Base-by-base conservation (phyloP, 176 grass and related monocot genomes). In the Pharus latifolius region DNA sequence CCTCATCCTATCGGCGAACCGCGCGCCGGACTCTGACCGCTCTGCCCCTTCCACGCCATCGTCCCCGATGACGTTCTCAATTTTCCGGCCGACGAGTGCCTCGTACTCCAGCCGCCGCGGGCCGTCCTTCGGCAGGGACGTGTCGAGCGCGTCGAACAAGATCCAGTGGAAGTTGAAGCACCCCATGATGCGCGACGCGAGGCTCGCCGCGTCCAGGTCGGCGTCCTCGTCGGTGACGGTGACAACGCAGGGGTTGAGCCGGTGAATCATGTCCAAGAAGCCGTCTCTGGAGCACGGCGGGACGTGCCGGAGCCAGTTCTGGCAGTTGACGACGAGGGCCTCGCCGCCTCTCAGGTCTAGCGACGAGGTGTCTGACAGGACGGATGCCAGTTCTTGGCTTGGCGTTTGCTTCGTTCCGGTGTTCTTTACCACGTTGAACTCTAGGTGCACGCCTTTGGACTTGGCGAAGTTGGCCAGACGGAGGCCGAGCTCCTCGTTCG, bases 101-200 rank as follows among this genome's bases (percentile, higher is more conserved):
- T 98, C 89, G 62, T 90, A 84, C 67, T 88, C 91, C 74, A 50
- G 24, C 73, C 89, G 51, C 62, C 80, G 75, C 29, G 83, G 83
- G 81, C 81, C 93, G 27, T 83, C 84, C 73, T 83, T 90, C 6
- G 87, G 77, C 64, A 88, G 74, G 10, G 83, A 83, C 30, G 87
- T 93, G 63, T 98, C 94, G 24, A 98, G 81, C 10, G 94, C 86
- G 77, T 98, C 94, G 38, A 90, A 90, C 13, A 91, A 78, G 77
- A 98, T 93, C 94, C 94, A 98, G 44, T 93, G 71, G 65, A 93
- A 98, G 46, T 88, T 80, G 70, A 98, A 90, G 79, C 80, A 98
- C 13, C 82, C 94, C 3, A 30, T 66, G 42, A 38, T 88, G 66
- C 46, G 88, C 62, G 82, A 69, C 57, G 69, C 56, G n/a, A 65